A percentile compares a stretch with the other conserved stretches of the same genome.
phyloP scores from a whole-genome alignment of 208 protist species.

The Angomonas desouzai region DNA sequence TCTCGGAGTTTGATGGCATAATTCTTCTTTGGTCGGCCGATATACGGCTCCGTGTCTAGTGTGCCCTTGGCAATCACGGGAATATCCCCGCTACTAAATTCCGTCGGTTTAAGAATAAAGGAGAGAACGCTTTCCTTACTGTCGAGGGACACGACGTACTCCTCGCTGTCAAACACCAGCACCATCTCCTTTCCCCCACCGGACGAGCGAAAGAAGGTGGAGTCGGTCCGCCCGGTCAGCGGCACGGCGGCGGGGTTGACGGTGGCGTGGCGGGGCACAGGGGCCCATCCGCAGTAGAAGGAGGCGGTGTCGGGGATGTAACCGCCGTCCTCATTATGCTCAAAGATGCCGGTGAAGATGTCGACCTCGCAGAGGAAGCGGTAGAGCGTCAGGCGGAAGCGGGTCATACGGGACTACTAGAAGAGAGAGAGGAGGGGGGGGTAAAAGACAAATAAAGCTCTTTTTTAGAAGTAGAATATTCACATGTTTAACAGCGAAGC shows the following conservation, averaged over 20 bases:
- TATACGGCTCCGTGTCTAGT: conserved; percentile 61
- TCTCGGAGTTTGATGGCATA: conserved; percentile 87
- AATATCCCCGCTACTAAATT: conserved; percentile 34
- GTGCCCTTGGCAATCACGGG: conserved; percentile 77
- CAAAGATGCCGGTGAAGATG: conserved; percentile 64
- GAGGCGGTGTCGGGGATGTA: conserved; percentile 56
- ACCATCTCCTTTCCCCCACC: conserved; percentile 51
- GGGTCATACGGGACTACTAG: no score
- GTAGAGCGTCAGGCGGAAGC: conserved; percentile 64
- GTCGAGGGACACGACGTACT: conserved; percentile 28
- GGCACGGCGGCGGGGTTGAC: conserved; percentile 15
- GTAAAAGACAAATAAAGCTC: conserved; percentile 8
- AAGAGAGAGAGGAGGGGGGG: conserved; percentile 6
- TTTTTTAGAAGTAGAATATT: no score
- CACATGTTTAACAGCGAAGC: not conserved
- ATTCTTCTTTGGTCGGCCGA: conserved; percentile 67
- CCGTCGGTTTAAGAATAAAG: conserved; percentile 55
- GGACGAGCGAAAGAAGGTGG: conserved; percentile 46
- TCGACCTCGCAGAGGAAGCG: conserved; percentile 72
- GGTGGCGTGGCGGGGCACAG: conserved; percentile 35
- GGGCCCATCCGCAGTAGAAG: conserved; percentile 62
- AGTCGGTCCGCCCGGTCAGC: conserved; percentile 21
- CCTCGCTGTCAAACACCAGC: conserved; percentile 37
- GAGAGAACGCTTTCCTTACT: conserved; percentile 48
- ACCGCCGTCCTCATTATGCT: conserved; percentile 37